Percentiles rank a stretch among this genome's conserved stretches.
These are phyloP conservation scores for Lithohypha guttulata DNA, from an alignment of 2,329 filamentous ascomycete species.

Conservation along the genomic window DNA sequence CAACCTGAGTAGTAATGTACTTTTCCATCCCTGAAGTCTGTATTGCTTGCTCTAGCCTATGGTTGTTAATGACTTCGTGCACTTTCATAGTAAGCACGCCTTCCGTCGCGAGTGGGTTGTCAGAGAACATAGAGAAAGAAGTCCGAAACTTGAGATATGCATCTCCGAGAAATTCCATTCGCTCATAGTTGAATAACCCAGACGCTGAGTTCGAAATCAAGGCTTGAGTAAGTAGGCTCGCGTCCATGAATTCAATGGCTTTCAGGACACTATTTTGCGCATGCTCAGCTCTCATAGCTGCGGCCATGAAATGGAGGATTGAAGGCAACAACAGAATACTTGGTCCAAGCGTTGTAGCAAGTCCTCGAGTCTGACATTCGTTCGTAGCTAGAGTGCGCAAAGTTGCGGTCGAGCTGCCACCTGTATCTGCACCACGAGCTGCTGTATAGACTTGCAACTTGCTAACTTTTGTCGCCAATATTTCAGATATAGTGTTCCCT, in stretches of 20 bases:
- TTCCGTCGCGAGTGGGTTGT: slow-evolving; percentile 60
- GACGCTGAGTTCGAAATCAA: slow-evolving; percentile 6
- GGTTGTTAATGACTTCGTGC: slow-evolving; percentile 62
- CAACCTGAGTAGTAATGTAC: slow-evolving; percentile 59
- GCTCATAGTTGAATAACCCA: slow-evolving; percentile 56
- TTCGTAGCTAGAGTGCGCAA: not conserved
- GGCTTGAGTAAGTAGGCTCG: not conserved
- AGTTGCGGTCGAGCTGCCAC: not conserved
- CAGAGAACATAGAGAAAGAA: slow-evolving; percentile 52
- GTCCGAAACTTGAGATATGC: slow-evolving; percentile 66
- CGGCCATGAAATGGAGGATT: slow-evolving; percentile 18
- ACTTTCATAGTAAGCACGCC: slow-evolving; percentile 61
- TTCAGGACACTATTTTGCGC: slow-evolving; percentile 13
- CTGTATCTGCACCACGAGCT: not conserved
- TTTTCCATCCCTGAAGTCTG: slow-evolving; percentile 53
- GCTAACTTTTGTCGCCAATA: not conserved
- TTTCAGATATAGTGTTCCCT: not conserved
- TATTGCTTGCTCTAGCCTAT: slow-evolving; percentile 56
- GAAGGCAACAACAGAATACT: slow-evolving; percentile 17
- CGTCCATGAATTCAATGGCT: slow-evolving; percentile 8
- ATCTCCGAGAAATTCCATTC: slow-evolving; percentile 80
- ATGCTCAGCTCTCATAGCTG: slow-evolving; percentile 12
- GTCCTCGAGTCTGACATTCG: slow-evolving; percentile 2
- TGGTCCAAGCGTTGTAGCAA: slow-evolving; percentile 10
- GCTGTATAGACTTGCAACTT: slow-evolving; percentile 4